phyloP scores from a whole-genome alignment of 2,329 filamentous ascomycete species.

The Cercospora sp. region DNA sequence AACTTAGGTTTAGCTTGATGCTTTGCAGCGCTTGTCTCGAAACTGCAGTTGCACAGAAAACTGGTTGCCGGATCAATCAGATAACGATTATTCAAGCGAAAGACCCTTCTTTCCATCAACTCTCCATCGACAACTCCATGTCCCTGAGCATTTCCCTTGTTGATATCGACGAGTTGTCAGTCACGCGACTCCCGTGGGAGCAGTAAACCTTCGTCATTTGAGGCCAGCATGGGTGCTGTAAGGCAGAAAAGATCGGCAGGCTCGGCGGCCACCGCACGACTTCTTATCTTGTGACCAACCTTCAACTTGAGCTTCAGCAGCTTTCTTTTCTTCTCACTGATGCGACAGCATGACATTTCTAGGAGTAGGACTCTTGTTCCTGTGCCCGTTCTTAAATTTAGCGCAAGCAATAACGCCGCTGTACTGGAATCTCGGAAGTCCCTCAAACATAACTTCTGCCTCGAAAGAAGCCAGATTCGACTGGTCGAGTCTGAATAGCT shows the following conservation, averaged over 20 bases:
- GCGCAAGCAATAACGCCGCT: not conserved
- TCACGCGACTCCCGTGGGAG: not conserved
- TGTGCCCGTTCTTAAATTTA: not conserved
- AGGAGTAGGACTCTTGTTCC: not conserved
- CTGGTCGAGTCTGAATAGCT: slow-evolving; percentile 22
- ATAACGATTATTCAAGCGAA: not conserved
- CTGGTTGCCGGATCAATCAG: not conserved
- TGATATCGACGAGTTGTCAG: not conserved
- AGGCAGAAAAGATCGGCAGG: slow-evolving; percentile 2
- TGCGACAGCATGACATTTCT: not conserved
- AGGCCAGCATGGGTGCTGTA: not conserved
- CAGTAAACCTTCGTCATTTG: not conserved
- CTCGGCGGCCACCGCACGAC: not conserved
- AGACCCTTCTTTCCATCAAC: not conserved
- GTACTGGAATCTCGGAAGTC: not conserved
- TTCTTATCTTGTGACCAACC: slow-evolving; percentile 2
- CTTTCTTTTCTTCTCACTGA: not conserved
- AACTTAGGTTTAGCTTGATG: not conserved
- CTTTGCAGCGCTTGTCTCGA: not conserved
- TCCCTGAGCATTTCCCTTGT: not conserved
- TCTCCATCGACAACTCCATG: not conserved
- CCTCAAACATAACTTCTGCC: not conserved
- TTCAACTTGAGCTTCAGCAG: not conserved
- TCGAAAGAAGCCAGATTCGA: slow-evolving; percentile 14
- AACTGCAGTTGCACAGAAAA: not conserved